Evolutionary conservation across 208 protist species (phyloP).

Genomic region (Vickermania ingenoplastis): DNA sequence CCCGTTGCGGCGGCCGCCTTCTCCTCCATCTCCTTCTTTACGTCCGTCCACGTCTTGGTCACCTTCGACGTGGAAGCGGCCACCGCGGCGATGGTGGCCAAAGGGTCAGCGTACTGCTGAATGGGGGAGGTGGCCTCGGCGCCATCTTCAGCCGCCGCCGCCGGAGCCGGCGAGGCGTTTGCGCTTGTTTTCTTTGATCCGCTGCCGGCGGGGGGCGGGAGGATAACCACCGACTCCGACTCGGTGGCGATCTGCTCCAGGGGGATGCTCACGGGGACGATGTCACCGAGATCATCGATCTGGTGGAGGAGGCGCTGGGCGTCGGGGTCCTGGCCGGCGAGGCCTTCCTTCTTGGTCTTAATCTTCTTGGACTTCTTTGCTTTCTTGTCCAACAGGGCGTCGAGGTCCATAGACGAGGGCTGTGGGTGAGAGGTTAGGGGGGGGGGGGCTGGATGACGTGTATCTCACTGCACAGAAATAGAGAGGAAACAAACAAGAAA

Average conservation of each 20-base stretch:
- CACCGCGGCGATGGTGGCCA: not conserved
- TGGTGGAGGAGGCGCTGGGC: not conserved
- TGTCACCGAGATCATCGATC: not conserved
- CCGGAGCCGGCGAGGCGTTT: not conserved
- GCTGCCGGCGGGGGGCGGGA: not conserved
- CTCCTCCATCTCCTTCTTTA: not conserved
- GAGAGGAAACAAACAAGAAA: not conserved
- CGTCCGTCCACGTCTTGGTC: constrained; percentile 2
- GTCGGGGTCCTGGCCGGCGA: not conserved
- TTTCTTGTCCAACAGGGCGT: constrained; percentile 3
- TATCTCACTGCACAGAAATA: not conserved
- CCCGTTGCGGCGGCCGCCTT: not conserved
- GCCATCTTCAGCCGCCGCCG: not conserved
- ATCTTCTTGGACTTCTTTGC: not conserved
- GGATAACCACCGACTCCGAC: no score
- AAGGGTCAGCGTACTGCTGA: not conserved
- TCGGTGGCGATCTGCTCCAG: not conserved
- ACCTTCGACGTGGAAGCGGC: not conserved
- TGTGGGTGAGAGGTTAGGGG: not conserved
- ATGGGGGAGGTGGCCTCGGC: not conserved
- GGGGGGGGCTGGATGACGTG: not conserved
- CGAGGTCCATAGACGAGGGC: not conserved
- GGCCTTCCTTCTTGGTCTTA: not conserved
- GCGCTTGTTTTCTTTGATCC: not conserved
- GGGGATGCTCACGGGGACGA: not conserved